Conservation (phyloP, 2,329 filamentous ascomycete genomes). For the Sarocladium oryzae region DNA sequence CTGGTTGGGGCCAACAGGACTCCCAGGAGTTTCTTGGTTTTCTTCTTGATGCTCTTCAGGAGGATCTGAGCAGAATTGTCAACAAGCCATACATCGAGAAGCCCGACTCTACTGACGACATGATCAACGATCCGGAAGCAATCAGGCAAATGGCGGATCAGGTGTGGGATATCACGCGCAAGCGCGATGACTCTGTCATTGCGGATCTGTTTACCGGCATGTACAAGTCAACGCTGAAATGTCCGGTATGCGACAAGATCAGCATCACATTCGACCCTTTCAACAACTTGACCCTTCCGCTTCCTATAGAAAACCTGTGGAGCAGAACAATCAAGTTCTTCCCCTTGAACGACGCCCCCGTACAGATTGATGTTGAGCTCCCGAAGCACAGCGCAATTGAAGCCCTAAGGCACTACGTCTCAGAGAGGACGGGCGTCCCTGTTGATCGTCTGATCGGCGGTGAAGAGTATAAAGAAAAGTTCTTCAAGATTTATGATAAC, state of each 20-base stretch:
- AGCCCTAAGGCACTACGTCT: slow-evolving; percentile 62
- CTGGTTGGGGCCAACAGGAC: slow-evolving; percentile 93
- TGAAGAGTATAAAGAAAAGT: slow-evolving; percentile 76
- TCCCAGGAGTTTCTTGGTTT: slow-evolving; percentile 97
- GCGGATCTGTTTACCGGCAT: slow-evolving; percentile 94
- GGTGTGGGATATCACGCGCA: slow-evolving; percentile 87
- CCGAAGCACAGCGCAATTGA: slow-evolving; percentile 69
- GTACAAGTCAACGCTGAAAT: slow-evolving; percentile 96
- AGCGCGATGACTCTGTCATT: slow-evolving; percentile 89
- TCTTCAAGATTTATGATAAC: slow-evolving; percentile 83
- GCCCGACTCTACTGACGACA: slow-evolving; percentile 94
- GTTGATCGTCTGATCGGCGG: slow-evolving; percentile 64
- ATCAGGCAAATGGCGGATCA: slow-evolving; percentile 80
- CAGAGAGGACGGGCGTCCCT: slow-evolving; percentile 59
- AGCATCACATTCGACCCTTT: slow-evolving; percentile 99
- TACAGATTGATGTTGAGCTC: slow-evolving; percentile 71
- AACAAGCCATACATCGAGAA: slow-evolving; percentile 98
- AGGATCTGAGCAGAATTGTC: slow-evolving; percentile 87
- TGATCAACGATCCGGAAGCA: slow-evolving; percentile 74
- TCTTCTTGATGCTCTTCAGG: slow-evolving; percentile 86
- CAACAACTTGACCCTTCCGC: slow-evolving; percentile 84
- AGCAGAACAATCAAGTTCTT: slow-evolving; percentile 68
- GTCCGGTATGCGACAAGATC: slow-evolving; percentile 85
- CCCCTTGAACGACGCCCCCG: slow-evolving; percentile 64
- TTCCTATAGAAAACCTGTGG: slow-evolving; percentile 84